Evolutionary conservation across 495 filamentous ascomycete species (phyloP).

Genomic region (Neurospora sp.): DNA sequence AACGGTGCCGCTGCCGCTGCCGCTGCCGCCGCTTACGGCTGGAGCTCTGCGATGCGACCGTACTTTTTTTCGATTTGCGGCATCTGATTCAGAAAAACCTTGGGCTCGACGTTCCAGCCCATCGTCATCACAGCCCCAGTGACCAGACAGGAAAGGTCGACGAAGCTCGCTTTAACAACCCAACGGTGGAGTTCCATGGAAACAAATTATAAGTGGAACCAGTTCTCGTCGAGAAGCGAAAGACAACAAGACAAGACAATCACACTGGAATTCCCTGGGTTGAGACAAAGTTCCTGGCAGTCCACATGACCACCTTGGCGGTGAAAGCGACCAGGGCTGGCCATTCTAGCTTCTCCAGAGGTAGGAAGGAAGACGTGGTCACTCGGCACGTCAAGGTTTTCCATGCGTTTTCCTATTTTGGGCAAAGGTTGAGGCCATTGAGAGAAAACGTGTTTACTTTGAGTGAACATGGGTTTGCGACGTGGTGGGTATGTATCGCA

Average conservation of each 20-base stretch:
- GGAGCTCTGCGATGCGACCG: neutral
- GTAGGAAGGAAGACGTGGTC: neutral
- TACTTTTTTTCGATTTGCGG: neutral
- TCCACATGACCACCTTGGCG: slow-evolving; percentile 3
- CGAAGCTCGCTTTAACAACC: neutral
- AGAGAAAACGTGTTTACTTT: neutral
- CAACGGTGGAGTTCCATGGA: neutral
- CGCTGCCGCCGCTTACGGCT: neutral
- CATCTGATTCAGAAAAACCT: neutral
- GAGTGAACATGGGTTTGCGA: neutral
- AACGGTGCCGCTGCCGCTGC: neutral
- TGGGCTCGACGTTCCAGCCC: neutral
- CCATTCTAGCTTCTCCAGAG: neutral
- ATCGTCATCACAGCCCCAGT: neutral
- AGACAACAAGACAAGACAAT: neutral
- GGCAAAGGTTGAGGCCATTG: neutral
- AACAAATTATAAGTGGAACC: neutral
- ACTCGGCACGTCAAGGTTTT: neutral
- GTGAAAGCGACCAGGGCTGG: slow-evolving; percentile 1
- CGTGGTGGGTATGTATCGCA: neutral
- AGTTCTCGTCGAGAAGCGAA: neutral
- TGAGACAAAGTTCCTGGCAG: neutral
- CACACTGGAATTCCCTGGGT: neutral
- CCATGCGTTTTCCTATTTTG: neutral
- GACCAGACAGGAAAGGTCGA: neutral